Evolutionary conservation across 2,329 filamentous ascomycete species (phyloP), one percentile per base, ranked within the genome.

Genomic region (Sarocladium strictum): DNA sequence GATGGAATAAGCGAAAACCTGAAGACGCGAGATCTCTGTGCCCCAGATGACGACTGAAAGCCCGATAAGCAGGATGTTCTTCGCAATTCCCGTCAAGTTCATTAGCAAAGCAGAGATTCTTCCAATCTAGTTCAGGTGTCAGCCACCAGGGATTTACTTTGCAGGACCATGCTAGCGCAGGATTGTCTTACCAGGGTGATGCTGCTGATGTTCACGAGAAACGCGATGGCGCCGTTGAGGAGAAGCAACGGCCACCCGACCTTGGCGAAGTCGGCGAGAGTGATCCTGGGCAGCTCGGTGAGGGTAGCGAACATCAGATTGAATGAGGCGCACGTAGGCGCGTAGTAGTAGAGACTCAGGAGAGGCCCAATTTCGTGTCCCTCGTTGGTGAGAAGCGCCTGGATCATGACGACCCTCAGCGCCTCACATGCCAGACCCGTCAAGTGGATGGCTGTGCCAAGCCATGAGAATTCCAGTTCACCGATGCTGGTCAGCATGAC

Each of bases 301-400:
- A 87, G 75, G 56, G 89, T 67, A 58, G 86, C 83, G 32, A 90
- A 83, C 35, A 86, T 62, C 55, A 86, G 75, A 72, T 95, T 95
- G 84, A 91, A 90, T 63, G 86, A 71, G 50, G 89, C 87, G 71
- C 90, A 95, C 50, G 90, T 85, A 4, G 90, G 90, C 1, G 90
- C 90, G 66, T 90, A 95, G 76, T 95, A 95, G 78, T 95, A 95
- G 21, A 95, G 80, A 29, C 88, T 90, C 58, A 94, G 89, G 33
- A 96, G 79, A 33, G 90, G 89, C 65, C 94, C 89, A 90, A 95
- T 94, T 76, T 89, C 90, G 74, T 88, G 69, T 43, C 90, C 88
- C 52, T 87, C 80, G 32, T 80, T 85, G 65, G 84, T 89, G 53
- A 96, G 81, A 62, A 96, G 78, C 57, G 87, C 84, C 73, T 95